phyloP scores from a whole-genome alignment of 2,329 filamentous ascomycete genomes.

The Paecilomyces variotii region DNA sequence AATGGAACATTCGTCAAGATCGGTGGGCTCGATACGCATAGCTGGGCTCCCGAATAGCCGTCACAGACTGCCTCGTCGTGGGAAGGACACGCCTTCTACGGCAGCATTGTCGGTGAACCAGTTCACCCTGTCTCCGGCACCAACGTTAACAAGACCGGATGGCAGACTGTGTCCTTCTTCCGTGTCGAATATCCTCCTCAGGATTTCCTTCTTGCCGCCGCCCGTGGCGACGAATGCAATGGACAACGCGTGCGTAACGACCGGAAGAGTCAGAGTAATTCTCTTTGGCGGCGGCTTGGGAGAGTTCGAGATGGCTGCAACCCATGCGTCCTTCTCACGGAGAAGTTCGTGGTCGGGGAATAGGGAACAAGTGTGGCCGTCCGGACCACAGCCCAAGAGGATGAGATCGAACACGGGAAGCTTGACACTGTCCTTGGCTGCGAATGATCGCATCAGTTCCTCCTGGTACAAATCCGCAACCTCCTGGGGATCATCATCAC shows the following conservation, averaged over 20 bases:
- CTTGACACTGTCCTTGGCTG: slow-evolving; percentile 85
- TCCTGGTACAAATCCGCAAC: slow-evolving; percentile 92
- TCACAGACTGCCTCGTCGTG: slow-evolving; percentile 61
- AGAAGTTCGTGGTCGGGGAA: slow-evolving; percentile 87
- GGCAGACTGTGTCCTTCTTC: slow-evolving; percentile 67
- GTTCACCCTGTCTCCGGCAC: slow-evolving; percentile 74
- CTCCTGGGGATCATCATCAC: slow-evolving; percentile 82
- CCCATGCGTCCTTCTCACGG: slow-evolving; percentile 83
- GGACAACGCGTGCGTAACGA: slow-evolving; percentile 76
- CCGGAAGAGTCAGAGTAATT: slow-evolving; percentile 87
- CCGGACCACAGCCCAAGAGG: slow-evolving; percentile 85
- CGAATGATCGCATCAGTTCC: slow-evolving; percentile 74
- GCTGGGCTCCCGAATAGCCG: neutral
- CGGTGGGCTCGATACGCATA: neutral
- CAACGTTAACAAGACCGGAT: slow-evolving; percentile 79
- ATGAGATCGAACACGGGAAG: slow-evolving; percentile 92
- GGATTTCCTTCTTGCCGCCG: slow-evolving; percentile 76
- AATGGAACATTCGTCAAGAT: neutral
- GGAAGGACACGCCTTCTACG: slow-evolving; percentile 76
- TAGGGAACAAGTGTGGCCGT: slow-evolving; percentile 93
- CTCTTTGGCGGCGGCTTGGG: slow-evolving; percentile 87
- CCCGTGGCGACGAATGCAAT: slow-evolving; percentile 91
- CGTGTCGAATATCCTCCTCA: slow-evolving; percentile 84
- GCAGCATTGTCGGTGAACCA: slow-evolving; percentile 92
- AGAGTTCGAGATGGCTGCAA: slow-evolving; percentile 82